A percentile compares a stretch with the other conserved stretches of the same genome.
These are phyloP conservation scores for Camelina neglecta DNA, from an alignment of 345 rosid species.

Conservation along the genomic window DNA sequence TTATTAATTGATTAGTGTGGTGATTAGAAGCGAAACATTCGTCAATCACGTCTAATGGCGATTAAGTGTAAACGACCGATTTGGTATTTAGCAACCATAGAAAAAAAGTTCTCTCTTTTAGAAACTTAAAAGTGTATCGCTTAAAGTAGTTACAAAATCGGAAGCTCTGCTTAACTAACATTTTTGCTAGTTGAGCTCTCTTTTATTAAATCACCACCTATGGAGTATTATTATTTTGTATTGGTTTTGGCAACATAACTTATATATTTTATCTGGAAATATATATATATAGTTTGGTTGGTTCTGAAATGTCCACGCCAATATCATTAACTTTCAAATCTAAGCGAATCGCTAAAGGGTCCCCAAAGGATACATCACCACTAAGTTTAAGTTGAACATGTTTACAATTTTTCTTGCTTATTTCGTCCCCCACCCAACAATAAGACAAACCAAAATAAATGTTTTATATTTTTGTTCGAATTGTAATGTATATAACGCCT, in stretches of 20 bases:
- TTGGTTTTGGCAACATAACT: conserved; percentile 12
- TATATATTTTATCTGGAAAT: background rate
- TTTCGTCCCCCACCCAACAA: conserved; percentile 18
- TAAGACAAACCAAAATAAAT: conserved; percentile 31
- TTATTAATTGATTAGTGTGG: background rate
- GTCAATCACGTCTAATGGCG: background rate
- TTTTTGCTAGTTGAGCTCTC: background rate
- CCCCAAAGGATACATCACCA: conserved; percentile 35
- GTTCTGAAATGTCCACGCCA: conserved; percentile 25
- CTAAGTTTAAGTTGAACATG: conserved; percentile 23
- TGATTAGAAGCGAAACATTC: background rate
- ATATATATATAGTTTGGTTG: conserved; percentile 22
- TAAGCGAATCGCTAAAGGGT: conserved; percentile 22
- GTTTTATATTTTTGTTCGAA: background rate
- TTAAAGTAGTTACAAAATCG: conserved; percentile 8
- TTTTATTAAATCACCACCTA: background rate
- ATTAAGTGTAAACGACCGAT: background rate
- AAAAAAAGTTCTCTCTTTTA: background rate
- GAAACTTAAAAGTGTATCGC: background rate
- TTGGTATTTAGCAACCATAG: background rate
- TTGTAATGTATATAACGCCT: conserved; percentile 2
- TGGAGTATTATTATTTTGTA: background rate
- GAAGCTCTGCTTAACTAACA: background rate
- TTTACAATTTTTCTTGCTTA: conserved; percentile 10
- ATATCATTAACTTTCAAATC: conserved; percentile 33